phyloP scores from a whole-genome alignment of 2,329 filamentous ascomycete genomes.

The Neofusicoccum parvum region DNA sequence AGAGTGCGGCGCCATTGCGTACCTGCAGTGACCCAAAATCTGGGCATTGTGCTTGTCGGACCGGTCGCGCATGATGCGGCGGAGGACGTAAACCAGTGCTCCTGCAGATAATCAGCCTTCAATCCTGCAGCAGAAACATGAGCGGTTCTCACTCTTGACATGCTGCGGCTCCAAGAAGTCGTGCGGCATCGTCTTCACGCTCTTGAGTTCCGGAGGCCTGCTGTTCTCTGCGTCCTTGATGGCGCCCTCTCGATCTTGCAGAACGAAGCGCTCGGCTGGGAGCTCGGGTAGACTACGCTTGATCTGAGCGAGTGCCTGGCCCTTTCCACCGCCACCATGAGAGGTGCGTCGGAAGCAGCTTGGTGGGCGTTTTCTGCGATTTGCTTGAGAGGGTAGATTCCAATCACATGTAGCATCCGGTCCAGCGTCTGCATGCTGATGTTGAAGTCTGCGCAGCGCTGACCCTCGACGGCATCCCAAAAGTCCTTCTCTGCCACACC shows the following conservation, averaged over 20 bases:
- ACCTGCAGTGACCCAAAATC: conserved; percentile 36
- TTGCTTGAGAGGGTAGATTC: conserved; percentile 8
- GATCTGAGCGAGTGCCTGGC: conserved; percentile 43
- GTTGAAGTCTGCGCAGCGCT: conserved; percentile 4
- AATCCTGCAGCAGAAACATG: too few relatives aligned
- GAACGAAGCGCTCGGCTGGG: conserved; percentile 35
- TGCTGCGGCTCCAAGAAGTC: conserved; percentile 35
- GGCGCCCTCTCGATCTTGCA: conserved; percentile 43
- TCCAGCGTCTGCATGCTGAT: conserved; percentile 13
- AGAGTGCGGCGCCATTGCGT: conserved; percentile 40
- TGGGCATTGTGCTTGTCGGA: conserved; percentile 34
- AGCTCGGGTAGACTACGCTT: conserved; percentile 36
- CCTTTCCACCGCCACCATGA: conserved; percentile 46
- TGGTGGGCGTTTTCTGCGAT: conserved; percentile 6
- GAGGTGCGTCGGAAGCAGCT: conserved; percentile 6
- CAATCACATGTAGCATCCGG: conserved; percentile 2
- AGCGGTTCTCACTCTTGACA: conserved; percentile 28
- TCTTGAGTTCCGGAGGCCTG: conserved; percentile 26
- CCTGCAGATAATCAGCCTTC: neutral
- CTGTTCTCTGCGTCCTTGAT: conserved; percentile 29
- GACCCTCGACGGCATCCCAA: conserved; percentile 11
- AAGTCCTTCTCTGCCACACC: conserved; percentile 3
- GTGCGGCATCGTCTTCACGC: conserved; percentile 33
- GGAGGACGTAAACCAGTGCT: conserved; percentile 28
- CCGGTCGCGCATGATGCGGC: conserved; percentile 39